phyloP scores from a whole-genome alignment of 495 filamentous ascomycete genomes.

The Talaromyces stipitatus region DNA sequence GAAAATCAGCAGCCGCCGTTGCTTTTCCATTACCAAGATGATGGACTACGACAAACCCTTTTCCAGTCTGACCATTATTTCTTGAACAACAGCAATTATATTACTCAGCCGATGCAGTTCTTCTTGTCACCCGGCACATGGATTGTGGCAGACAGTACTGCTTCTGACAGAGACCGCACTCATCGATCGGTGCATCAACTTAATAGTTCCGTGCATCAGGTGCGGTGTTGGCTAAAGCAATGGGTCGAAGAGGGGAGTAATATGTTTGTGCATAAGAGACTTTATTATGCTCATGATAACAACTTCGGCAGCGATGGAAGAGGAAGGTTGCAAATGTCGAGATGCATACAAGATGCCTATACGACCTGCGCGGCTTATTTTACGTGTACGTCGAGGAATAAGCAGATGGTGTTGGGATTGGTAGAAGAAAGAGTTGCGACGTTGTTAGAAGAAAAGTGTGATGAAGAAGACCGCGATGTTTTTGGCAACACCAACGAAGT shows the following conservation, averaged over 20 bases:
- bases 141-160: background rate
- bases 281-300: background rate
- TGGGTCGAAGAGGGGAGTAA: slow-evolving; percentile 5
- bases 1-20: background rate
- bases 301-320: background rate
- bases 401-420: background rate
- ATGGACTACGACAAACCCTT: background rate
- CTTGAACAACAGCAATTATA: background rate
- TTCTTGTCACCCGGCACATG: background rate
- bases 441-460: slow-evolving; percentile 24
- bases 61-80: background rate
- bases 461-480: background rate
- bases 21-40: background rate
- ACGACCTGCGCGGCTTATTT: slow-evolving; percentile 1
- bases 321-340: background rate
- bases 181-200: background rate
- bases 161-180: background rate
- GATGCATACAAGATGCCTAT: slow-evolving; percentile 6
- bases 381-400: background rate
- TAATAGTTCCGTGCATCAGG: background rate
- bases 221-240: slow-evolving; percentile 1
- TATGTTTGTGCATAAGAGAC: slow-evolving; percentile 1
- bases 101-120: background rate
- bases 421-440: background rate
- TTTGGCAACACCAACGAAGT: background rate